These are phyloP conservation scores for Sanghuangporus weigelae DNA, from an alignment of 1,284 basidiomycete species.

Conservation along the genomic window DNA sequence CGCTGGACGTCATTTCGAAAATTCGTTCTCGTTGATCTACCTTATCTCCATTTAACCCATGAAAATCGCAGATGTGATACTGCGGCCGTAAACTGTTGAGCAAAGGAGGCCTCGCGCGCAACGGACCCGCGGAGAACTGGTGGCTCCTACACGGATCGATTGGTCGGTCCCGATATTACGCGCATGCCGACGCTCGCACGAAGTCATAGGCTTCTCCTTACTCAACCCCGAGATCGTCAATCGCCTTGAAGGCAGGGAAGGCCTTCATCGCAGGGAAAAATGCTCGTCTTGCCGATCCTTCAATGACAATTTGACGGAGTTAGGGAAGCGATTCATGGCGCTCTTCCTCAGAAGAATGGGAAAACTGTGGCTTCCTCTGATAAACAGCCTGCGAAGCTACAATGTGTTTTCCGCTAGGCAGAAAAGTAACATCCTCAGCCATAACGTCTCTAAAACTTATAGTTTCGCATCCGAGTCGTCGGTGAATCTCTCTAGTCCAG, in stretches of 20 bases:
- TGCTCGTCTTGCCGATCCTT: neutral
- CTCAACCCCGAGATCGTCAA: neutral
- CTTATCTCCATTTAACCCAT: neutral
- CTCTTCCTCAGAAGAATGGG: neutral
- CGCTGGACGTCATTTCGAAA: neutral
- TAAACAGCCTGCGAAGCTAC: neutral
- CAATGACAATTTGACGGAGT: neutral
- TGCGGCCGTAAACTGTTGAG: neutral
- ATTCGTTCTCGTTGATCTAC: neutral
- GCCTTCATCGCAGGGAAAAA: neutral
- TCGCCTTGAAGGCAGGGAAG: neutral
- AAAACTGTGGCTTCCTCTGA: neutral
- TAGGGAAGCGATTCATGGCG: neutral
- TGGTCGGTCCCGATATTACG: neutral
- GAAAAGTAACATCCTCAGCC: neutral
- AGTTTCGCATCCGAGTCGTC: no score
- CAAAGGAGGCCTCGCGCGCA: no score
- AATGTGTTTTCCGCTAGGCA: neutral
- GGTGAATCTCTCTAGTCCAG: no score
- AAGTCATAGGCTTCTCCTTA: neutral
- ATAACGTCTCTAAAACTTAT: no score
- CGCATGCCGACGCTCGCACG: neutral
- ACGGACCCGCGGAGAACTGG: neutral
- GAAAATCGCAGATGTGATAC: neutral
- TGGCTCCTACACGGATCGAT: neutral